Percentiles rank a stretch among this genome's conserved stretches.
Conservation (phyloP, 768 basidiomycete genomes). For the Tulasnella sp. region DNA sequence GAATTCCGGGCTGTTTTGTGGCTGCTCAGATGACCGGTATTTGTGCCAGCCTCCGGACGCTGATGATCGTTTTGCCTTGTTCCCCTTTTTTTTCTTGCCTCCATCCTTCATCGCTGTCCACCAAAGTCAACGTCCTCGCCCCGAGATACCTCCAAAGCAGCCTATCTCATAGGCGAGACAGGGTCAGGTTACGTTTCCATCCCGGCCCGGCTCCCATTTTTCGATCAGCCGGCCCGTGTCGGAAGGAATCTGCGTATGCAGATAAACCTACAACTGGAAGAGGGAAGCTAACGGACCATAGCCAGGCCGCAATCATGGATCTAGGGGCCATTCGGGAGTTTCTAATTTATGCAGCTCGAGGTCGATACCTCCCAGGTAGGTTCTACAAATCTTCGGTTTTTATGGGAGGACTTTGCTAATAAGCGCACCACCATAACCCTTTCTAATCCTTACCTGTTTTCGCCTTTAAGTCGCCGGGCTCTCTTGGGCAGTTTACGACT, state of each 20-base stretch:
- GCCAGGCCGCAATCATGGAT: not conserved
- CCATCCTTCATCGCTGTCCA: not conserved
- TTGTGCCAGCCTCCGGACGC: not conserved
- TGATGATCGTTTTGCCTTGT: not conserved
- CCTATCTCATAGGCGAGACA: not conserved
- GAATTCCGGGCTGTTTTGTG: not conserved
- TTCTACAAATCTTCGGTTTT: not conserved
- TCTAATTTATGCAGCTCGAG: not conserved
- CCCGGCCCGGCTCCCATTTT: too few species aligned
- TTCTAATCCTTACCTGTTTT: not conserved
- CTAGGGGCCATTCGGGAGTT: not conserved
- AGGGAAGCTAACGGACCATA: too few species aligned
- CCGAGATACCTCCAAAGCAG: not conserved
- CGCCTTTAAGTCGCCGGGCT: not conserved
- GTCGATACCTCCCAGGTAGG: not conserved
- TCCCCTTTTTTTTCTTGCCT: not conserved
- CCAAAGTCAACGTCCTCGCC: not conserved
- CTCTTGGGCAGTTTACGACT: slow-evolving; percentile 12
- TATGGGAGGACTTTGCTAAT: not conserved
- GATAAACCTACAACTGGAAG: too few species aligned
- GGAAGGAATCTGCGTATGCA: too few species aligned
- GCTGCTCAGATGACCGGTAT: not conserved
- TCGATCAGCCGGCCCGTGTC: too few species aligned
- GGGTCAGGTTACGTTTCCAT: not conserved
- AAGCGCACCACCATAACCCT: not conserved